These are phyloP conservation scores for Saitozyma podzolica DNA, from an alignment of 768 basidiomycete genomes.

Conservation along the genomic window DNA sequence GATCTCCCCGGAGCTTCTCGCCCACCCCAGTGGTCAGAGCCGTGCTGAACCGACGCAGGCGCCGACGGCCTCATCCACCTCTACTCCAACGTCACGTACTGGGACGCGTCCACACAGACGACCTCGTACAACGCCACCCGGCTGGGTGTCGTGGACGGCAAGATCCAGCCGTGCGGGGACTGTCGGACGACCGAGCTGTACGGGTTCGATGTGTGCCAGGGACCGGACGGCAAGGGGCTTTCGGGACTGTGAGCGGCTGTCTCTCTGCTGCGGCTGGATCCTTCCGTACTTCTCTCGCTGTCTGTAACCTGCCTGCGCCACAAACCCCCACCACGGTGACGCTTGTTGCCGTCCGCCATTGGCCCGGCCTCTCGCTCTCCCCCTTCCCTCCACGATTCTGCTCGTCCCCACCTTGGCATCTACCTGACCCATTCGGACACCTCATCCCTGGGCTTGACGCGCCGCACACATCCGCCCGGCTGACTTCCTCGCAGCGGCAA, in stretches of 20 bases:
- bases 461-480: too few species aligned
- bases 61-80: constrained; percentile 21
- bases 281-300: too few species aligned
- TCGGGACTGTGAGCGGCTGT: constrained; percentile 1
- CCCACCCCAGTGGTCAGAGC: background rate
- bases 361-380: background rate
- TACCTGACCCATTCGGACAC: too few species aligned
- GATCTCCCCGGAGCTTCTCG: too few species aligned
- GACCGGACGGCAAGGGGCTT: constrained; percentile 11
- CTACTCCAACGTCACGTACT: constrained; percentile 22
- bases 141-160: constrained; percentile 17
- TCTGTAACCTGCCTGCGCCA: too few species aligned
- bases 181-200: constrained; percentile 25
- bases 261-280: too few species aligned
- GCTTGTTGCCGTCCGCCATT: too few species aligned
- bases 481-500: constrained; percentile 7
- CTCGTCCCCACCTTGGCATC: background rate
- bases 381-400: background rate
- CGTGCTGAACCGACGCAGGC: background rate
- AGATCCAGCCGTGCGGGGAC: constrained; percentile 20
- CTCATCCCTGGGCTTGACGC: too few species aligned
- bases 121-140: constrained; percentile 18
- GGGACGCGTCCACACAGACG: constrained; percentile 10
- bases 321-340: too few species aligned
- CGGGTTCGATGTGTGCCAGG: constrained; percentile 27